These are phyloP conservation scores for Cryptococcus neoformans DNA, from an alignment of 1,284 basidiomycete genomes.

Conservation along the genomic window DNA sequence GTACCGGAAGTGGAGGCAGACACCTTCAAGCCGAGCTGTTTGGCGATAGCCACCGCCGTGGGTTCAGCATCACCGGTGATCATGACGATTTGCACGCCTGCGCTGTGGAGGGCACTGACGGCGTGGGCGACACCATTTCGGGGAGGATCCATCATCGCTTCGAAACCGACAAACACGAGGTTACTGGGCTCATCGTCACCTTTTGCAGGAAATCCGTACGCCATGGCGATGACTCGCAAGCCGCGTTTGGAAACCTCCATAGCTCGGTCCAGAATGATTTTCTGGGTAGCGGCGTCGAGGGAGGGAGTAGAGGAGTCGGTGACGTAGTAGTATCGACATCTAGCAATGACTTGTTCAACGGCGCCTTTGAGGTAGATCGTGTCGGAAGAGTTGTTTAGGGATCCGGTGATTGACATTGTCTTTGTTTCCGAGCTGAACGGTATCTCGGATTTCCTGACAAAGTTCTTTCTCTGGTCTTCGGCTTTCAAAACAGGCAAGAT, in stretches of 20 bases:
- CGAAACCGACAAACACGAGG: slow-evolving; percentile 85
- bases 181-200: slow-evolving; percentile 37
- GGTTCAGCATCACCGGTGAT: slow-evolving; percentile 94
- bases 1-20: slow-evolving; percentile 12
- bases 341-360: slow-evolving; percentile 78
- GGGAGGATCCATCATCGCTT: slow-evolving; percentile 95
- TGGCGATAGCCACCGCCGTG: slow-evolving; percentile 86
- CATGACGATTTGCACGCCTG: slow-evolving; percentile 95
- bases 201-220: slow-evolving; percentile 66
- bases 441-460: slow-evolving; percentile 71
- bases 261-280: slow-evolving; percentile 66
- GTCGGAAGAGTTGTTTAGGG: slow-evolving; percentile 56
- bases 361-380: slow-evolving; percentile 91
- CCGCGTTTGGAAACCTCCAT: slow-evolving; percentile 69
- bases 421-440: slow-evolving; percentile 93
- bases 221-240: slow-evolving; percentile 84
- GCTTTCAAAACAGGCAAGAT: slow-evolving; percentile 69
- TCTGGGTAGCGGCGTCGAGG: slow-evolving; percentile 66
- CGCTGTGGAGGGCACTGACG: slow-evolving; percentile 71
- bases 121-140: slow-evolving; percentile 89
- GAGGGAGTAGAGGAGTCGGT: slow-evolving; percentile 75
- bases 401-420: slow-evolving; percentile 86
- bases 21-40: slow-evolving; percentile 72
- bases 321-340: slow-evolving; percentile 84
- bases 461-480: slow-evolving; percentile 65